A percentile compares a stretch with the other conserved stretches of the same genome.
Conservation (phyloP, 768 basidiomycete genomes). For the Rhodotorula sphaerocarpa region DNA sequence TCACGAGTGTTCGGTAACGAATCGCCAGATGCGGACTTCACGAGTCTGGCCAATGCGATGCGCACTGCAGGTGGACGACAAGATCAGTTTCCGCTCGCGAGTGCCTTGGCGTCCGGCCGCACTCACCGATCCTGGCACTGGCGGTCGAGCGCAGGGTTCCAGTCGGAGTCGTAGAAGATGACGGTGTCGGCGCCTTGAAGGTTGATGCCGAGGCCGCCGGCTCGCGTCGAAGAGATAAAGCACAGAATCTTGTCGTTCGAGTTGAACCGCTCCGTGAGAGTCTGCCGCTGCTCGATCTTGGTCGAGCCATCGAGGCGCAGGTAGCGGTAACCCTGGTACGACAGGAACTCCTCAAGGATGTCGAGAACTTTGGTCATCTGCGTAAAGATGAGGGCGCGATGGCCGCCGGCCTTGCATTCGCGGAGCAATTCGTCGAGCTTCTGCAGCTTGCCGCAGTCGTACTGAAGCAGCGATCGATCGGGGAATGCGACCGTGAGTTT, state of each 20-base stretch:
- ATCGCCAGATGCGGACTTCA: slow-evolving; percentile 91
- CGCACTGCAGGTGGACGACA: slow-evolving; percentile 21
- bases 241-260: slow-evolving; percentile 45
- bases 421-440: slow-evolving; percentile 68
- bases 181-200: slow-evolving; percentile 49
- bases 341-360: slow-evolving; percentile 85
- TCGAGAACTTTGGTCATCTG: slow-evolving; percentile 94
- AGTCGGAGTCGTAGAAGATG: slow-evolving; percentile 48
- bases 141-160: slow-evolving; percentile 48
- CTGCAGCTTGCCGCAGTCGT: slow-evolving; percentile 93
- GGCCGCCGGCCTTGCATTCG: slow-evolving; percentile 75
- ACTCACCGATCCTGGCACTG: slow-evolving; percentile 47
- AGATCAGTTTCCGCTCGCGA: not conserved
- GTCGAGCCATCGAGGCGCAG: slow-evolving; percentile 90
- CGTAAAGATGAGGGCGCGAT: slow-evolving; percentile 87
- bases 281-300: slow-evolving; percentile 76
- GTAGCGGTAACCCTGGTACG: slow-evolving; percentile 86
- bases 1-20: slow-evolving; percentile 50
- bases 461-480: slow-evolving; percentile 77
- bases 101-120: too few species aligned
- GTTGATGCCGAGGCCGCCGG: slow-evolving; percentile 82
- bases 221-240: slow-evolving; percentile 47
- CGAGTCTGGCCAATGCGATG: slow-evolving; percentile 52
- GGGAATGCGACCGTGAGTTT: slow-evolving; percentile 91
- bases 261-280: slow-evolving; percentile 49